Percentiles rank a stretch among this genome's conserved stretches.
phyloP scores from a whole-genome alignment of 1,284 basidiomycete species.

The Malassezia pachydermatis region DNA sequence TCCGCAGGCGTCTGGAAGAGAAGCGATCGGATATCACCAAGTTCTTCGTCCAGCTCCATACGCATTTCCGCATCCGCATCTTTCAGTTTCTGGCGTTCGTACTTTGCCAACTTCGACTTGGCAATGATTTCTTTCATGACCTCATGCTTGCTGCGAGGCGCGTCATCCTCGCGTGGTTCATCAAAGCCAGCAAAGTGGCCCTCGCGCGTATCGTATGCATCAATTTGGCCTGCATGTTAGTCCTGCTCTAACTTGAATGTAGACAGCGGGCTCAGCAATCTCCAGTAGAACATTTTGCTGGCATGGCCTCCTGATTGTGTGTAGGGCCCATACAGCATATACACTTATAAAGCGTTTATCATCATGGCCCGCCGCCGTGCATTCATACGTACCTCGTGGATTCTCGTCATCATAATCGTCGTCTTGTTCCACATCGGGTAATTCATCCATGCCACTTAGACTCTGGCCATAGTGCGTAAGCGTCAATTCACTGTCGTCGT shows the following conservation, averaged over 20 bases:
- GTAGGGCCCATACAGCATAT: conserved; percentile 12
- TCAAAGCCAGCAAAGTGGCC: conserved; percentile 71
- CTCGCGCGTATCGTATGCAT: conserved; percentile 12
- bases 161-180: conserved; percentile 63
- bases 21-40: conserved; percentile 69
- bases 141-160: conserved; percentile 65
- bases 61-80: conserved; percentile 78
- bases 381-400: conserved; percentile 12
- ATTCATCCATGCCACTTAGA: conserved; percentile 72
- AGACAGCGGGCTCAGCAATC: conserved; percentile 35
- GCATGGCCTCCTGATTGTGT: conserved; percentile 8
- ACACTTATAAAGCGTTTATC: background rate
- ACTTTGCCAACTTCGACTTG: conserved; percentile 74
- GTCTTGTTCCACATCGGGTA: conserved; percentile 56
- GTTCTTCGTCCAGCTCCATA: conserved; percentile 75
- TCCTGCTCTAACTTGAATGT: background rate
- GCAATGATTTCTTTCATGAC: conserved; percentile 97
- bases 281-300: conserved; percentile 45
- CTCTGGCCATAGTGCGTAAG: conserved; percentile 89
- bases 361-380: conserved; percentile 7
- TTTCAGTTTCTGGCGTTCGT: conserved; percentile 73
- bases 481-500: conserved; percentile 46
- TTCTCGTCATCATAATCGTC: conserved; percentile 36
- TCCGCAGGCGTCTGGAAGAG: conserved; percentile 49
- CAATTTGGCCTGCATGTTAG: conserved; percentile 20